These are phyloP conservation scores for Tetradesmus obliquus DNA, from an alignment of 139 green algal genomes.

Conservation along the genomic window DNA sequence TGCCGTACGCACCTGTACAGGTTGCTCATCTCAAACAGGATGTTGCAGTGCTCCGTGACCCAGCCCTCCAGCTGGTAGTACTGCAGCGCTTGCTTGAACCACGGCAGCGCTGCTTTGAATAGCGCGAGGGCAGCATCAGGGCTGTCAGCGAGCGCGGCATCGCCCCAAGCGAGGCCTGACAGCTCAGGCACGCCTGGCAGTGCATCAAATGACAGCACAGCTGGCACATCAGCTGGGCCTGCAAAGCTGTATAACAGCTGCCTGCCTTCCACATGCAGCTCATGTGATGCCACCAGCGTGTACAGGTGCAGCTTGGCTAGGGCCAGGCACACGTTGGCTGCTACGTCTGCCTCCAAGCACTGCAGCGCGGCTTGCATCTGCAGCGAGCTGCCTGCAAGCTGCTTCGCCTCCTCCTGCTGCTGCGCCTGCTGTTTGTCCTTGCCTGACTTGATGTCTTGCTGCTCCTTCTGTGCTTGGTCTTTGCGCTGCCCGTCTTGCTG, in stretches of 20 bases:
- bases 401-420: slow-evolving; percentile 1
- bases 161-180: slow-evolving; percentile 48
- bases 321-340: slow-evolving; percentile 59
- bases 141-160: slow-evolving; percentile 37
- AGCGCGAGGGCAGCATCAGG: slow-evolving; percentile 53
- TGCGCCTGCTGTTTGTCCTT: background rate
- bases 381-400: background rate
- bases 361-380: background rate
- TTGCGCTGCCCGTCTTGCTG: slow-evolving; percentile 16
- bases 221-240: slow-evolving; percentile 23
- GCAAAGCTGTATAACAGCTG: slow-evolving; percentile 12
- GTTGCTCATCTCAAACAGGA: slow-evolving; percentile 68
- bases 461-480: background rate
- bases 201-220: slow-evolving; percentile 24
- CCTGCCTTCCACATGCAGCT: slow-evolving; percentile 19
- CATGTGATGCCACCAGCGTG: slow-evolving; percentile 48
- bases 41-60: slow-evolving; percentile 67
- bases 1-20: slow-evolving; percentile 53
- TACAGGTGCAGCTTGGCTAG: slow-evolving; percentile 54
- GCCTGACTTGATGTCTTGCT: background rate
- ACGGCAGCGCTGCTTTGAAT: slow-evolving; percentile 58
- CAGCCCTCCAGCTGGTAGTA: slow-evolving; percentile 72
- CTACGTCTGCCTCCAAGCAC: slow-evolving; percentile 50
- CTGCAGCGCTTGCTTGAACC: slow-evolving; percentile 54
- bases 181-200: slow-evolving; percentile 43